Evolutionary conservation across 1,284 basidiomycete species (phyloP), one percentile per base, ranked within the genome.

Genomic region (Ceratobasidium sp.): DNA sequence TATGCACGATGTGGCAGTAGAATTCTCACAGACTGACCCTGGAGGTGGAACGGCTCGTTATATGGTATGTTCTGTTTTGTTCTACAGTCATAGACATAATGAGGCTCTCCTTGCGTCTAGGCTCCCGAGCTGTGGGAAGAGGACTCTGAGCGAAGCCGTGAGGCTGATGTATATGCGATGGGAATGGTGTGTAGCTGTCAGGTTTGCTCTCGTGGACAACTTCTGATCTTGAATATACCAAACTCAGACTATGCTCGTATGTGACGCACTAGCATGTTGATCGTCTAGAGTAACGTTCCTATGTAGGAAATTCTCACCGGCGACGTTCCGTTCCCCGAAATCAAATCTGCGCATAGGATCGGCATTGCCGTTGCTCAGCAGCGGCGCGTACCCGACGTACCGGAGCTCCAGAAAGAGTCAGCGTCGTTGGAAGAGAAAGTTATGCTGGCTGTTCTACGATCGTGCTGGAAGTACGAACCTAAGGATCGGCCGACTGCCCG

Each of bases 11-110:
- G 23, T 1, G 20, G 66, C 23, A 23, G 10, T 68, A 18, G 39
- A 53, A 39, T 68, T 68, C 33, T 68, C 66, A 4, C 49, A 68
- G 12, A 68, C 66, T 2, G 66, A 68, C 5, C 28, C 44, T 18
- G 61, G 61, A 5, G 7, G 39, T 3, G 61, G 33, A 15, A 63
- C 61, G 1, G 5, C 20, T 4, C 66, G 66, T 6, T 68, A 49
- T 44, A 68, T 68, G 66, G 66, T 53, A 33, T 2, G 66, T 33
- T 7, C 2, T 33, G 3, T 12, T 20, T 2, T 6, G 4, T 5
- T 68, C 3, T 20, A 13, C 39, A 10, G 10, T 7, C 26, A 3
- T 18, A 2, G 7, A 3, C 20, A 63, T 63, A 20, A 12, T 7
- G 20, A 20, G 20, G 3, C 4, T 3, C 51, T 4, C 20, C 9